Base-by-base conservation (phyloP, 2,329 filamentous ascomycete genomes). In the Ophiostoma novo-ulmi region DNA sequence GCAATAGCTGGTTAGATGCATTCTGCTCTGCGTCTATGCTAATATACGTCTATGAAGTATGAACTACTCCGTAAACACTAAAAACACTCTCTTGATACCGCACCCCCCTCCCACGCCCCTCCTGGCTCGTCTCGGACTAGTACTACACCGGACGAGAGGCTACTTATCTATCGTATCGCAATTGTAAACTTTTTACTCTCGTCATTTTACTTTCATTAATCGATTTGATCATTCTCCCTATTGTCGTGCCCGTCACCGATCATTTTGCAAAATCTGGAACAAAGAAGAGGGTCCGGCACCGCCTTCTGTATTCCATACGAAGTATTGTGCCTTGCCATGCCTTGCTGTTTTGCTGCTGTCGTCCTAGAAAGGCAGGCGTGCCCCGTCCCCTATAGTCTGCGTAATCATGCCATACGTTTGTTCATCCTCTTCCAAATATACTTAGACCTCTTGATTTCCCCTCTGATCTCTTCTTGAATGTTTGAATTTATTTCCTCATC, bases 81-180 rank as follows among this genome's bases (percentile, higher is more conserved):
- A 39, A 48, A 48, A 5, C 41, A 10, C 20, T 31, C 26, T 61
- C 58, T 22, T 17, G 26, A 63, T 63, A 63, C 58, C 14, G 26
- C 58, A 63, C 58, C 58, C 58, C 52, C 58, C 26, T 63, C 58
- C 58, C 26, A 63, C 58, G 14, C 58, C 58, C 58, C 58, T 63
- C 58, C n/a, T 55, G 52, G 52, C 20, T 63, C 58, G 58, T 63
- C 58, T 63, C 58, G 58, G 58, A 63, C 58, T 63, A 63, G 58
- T 5, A 63, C 58, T 36, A 7, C 58, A 63, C 58, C 26, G 58
- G 26, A 63, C n/a, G 26, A 22, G 58, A 63, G 58, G 58, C 14
- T 63, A 63, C 58, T 63, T 63, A 63, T 63, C 58, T 63, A 63
- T 63, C 58, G 26, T 63, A 63, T 35, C 58, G 52, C 52, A 35